phyloP scores from a whole-genome alignment of 2,329 filamentous ascomycete species.

The Curvularia sp. region DNA sequence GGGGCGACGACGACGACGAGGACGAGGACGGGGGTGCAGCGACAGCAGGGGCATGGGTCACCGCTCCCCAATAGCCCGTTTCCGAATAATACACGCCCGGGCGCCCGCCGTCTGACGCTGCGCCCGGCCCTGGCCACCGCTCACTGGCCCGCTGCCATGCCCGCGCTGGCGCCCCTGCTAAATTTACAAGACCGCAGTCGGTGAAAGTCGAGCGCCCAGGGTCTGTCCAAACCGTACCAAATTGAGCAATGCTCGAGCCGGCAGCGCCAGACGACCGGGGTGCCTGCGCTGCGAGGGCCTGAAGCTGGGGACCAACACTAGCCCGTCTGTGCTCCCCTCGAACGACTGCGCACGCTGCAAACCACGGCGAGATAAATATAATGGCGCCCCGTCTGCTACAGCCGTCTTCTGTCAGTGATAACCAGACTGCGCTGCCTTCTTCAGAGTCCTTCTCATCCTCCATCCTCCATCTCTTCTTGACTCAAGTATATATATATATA shows the following conservation, averaged over 20 bases:
- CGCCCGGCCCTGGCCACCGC: constrained; percentile 31
- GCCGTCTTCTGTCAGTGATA: constrained; percentile 31
- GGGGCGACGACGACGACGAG: constrained; percentile 18
- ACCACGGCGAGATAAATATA: constrained; percentile 42
- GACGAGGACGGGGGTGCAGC: constrained; percentile 10
- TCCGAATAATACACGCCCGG: constrained; percentile 26
- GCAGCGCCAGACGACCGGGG: constrained; percentile 30
- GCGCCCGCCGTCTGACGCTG: constrained; percentile 32
- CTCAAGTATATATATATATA: not conserved
- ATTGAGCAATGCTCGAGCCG: constrained; percentile 34
- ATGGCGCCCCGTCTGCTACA: constrained; percentile 33
- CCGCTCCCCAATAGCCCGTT: constrained; percentile 36
- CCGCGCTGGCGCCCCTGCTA: constrained; percentile 39
- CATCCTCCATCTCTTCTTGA: not conserved
- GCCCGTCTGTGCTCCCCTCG: constrained; percentile 38
- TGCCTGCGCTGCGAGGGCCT: constrained; percentile 40
- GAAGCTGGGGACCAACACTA: constrained; percentile 41
- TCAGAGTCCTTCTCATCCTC: not conserved
- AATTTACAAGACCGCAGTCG: constrained; percentile 43
- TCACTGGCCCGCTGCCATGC: constrained; percentile 37
- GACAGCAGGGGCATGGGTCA: constrained; percentile 22
- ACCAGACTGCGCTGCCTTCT: constrained; percentile 19
- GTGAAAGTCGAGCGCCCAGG: constrained; percentile 34
- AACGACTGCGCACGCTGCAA: constrained; percentile 35
- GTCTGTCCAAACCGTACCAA: constrained; percentile 33